A percentile compares a stretch with the other conserved stretches of the same genome.
Evolutionary conservation across 2,329 filamentous ascomycete species (phyloP).

Genomic region (Trichophyton benhamiae): DNA sequence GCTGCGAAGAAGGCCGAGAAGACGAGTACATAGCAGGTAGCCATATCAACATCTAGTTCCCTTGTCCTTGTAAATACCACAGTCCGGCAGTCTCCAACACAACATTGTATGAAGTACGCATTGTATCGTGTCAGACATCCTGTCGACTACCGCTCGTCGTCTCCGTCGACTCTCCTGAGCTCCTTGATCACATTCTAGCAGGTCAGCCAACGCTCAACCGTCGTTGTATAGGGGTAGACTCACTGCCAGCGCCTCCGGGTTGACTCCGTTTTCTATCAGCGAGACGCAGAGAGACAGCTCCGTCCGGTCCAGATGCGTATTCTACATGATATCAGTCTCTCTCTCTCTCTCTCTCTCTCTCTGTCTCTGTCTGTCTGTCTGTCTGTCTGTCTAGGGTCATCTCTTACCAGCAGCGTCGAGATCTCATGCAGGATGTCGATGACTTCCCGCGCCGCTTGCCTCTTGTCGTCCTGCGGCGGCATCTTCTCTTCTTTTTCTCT

Average conservation of each 20-base stretch:
- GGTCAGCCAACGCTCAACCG: neutral
- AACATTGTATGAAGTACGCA: neutral
- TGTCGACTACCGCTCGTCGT: neutral
- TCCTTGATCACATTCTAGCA: slow-evolving; percentile 36
- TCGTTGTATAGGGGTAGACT: slow-evolving; percentile 3
- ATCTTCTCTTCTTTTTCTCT: slow-evolving; percentile 16
- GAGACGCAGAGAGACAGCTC: slow-evolving; percentile 91
- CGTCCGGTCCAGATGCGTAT: slow-evolving; percentile 82
- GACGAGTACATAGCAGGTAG: neutral
- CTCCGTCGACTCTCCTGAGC: slow-evolving; percentile 15
- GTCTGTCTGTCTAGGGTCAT: too few species aligned
- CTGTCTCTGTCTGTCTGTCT: too few species aligned
- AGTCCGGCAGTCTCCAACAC: neutral
- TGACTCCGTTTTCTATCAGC: slow-evolving; percentile 92
- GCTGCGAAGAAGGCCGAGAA: slow-evolving; percentile 45
- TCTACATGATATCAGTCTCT: slow-evolving; percentile 42
- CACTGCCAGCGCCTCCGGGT: slow-evolving; percentile 88
- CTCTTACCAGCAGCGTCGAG: slow-evolving; percentile 33
- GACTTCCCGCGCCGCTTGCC: slow-evolving; percentile 39
- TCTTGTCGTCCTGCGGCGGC: slow-evolving; percentile 36
- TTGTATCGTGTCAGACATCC: neutral
- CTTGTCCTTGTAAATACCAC: too few species aligned
- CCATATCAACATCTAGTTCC: neutral
- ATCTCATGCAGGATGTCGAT: slow-evolving; percentile 42
- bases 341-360: neutral